phyloP scores from a whole-genome alignment of 2,329 filamentous ascomycete genomes.

The Fusarium sororula region DNA sequence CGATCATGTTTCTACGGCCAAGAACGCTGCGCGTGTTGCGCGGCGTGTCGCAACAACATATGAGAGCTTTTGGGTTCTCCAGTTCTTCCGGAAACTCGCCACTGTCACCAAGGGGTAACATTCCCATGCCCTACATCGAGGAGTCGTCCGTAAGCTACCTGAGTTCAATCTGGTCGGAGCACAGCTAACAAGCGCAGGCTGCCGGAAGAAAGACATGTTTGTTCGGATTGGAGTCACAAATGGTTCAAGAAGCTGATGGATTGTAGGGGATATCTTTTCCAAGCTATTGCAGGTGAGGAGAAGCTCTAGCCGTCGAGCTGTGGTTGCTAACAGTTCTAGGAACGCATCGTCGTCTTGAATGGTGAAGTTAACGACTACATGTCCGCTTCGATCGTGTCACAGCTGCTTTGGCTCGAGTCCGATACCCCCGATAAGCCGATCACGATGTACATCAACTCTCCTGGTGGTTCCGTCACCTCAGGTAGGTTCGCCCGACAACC shows the following conservation, averaged over 20 bases:
- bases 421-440: slow-evolving; percentile 95
- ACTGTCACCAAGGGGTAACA: slow-evolving; percentile 49
- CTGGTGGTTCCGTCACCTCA: slow-evolving; percentile 86
- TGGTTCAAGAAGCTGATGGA: slow-evolving; percentile 25
- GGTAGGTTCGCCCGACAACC: slow-evolving; percentile 49
- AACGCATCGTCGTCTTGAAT: slow-evolving; percentile 94
- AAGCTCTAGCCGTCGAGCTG: neutral
- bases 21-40: slow-evolving; percentile 46
- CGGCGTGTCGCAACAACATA: slow-evolving; percentile 47
- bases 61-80: slow-evolving; percentile 56
- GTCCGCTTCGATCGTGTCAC: slow-evolving; percentile 93
- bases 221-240: slow-evolving; percentile 35
- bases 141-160: slow-evolving; percentile 51
- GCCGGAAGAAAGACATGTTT: slow-evolving; percentile 82
- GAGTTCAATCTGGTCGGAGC: neutral
- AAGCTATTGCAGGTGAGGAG: slow-evolving; percentile 74
- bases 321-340: slow-evolving; percentile 56
- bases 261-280: slow-evolving; percentile 81
- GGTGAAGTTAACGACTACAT: slow-evolving; percentile 89
- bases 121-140: slow-evolving; percentile 68
- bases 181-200: slow-evolving; percentile 61
- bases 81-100: slow-evolving; percentile 41
- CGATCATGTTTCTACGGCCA: slow-evolving; percentile 46
- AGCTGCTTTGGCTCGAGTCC: slow-evolving; percentile 97
- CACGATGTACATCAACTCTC: slow-evolving; percentile 97